Percentiles rank a stretch among this genome's conserved stretches.
Evolutionary conservation across 495 filamentous ascomycete species (phyloP).

Genomic region (Tuber indicum): DNA sequence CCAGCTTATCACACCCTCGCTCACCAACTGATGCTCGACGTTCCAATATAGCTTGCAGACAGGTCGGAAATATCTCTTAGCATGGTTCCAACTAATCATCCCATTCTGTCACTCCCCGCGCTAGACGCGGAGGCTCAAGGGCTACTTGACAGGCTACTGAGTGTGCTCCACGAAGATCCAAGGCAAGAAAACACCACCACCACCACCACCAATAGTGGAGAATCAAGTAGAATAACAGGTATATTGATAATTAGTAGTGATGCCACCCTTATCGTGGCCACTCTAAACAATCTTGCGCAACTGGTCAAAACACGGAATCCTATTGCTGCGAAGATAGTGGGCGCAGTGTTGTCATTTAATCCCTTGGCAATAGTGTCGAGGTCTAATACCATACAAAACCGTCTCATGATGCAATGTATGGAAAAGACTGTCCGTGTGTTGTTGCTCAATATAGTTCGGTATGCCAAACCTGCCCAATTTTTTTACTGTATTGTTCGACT

Average conservation of each 20-base stretch:
- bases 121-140: constrained; percentile 89
- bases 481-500: background rate
- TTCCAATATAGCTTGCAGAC: constrained; percentile 58
- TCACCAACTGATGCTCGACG: constrained; percentile 35
- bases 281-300: constrained; percentile 74
- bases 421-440: constrained; percentile 82
- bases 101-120: constrained; percentile 64
- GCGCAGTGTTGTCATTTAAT: constrained; percentile 81
- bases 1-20: constrained; percentile 23
- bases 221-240: constrained; percentile 15
- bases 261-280: constrained; percentile 82
- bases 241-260: constrained; percentile 54
- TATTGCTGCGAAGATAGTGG: constrained; percentile 76
- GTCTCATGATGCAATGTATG: constrained; percentile 82
- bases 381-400: constrained; percentile 68
- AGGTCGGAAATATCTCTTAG: constrained; percentile 80
- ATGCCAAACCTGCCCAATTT: constrained; percentile 6
- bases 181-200: constrained; percentile 51
- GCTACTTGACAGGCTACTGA: constrained; percentile 81
- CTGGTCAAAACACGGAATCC: constrained; percentile 73
- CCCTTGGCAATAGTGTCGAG: constrained; percentile 69
- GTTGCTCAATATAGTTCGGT: constrained; percentile 59
- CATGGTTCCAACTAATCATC: constrained; percentile 76
- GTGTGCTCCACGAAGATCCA: constrained; percentile 74
- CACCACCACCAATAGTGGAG: background rate